Percentiles rank a stretch among this genome's conserved stretches.
phyloP scores from a whole-genome alignment of 2,329 filamentous ascomycete genomes.

The Paracorniculantispora psalliotae region DNA sequence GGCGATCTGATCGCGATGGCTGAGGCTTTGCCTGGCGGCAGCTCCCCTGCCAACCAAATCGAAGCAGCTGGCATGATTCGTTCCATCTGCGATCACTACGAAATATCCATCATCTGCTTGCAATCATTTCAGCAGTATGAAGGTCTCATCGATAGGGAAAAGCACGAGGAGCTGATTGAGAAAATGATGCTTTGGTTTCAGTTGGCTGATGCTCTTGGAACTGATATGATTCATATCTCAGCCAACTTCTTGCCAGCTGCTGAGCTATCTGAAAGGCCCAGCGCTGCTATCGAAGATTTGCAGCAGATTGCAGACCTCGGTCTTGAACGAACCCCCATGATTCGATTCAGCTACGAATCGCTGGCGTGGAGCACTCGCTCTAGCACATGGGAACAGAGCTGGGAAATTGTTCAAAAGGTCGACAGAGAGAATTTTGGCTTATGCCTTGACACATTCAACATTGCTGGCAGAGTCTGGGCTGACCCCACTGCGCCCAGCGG shows the following conservation, averaged over 20 bases:
- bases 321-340: constrained; percentile 43
- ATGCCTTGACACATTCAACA: constrained; percentile 73
- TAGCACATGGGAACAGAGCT: constrained; percentile 65
- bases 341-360: constrained; percentile 68
- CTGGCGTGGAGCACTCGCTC: constrained; percentile 65
- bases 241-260: not conserved
- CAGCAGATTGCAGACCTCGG: constrained; percentile 62
- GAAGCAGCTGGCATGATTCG: constrained; percentile 52
- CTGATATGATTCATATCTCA: not conserved
- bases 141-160: constrained; percentile 57
- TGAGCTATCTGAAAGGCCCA: not conserved
- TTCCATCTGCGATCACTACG: constrained; percentile 47
- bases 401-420: constrained; percentile 60
- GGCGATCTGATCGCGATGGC: constrained; percentile 67
- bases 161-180: constrained; percentile 57
- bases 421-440: constrained; percentile 67
- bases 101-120: constrained; percentile 57
- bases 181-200: constrained; percentile 63
- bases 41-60: constrained; percentile 25
- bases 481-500: constrained; percentile 54
- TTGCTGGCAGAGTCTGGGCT: constrained; percentile 63
- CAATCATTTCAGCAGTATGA: constrained; percentile 75
- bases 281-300: constrained; percentile 51
- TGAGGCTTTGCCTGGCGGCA: constrained; percentile 36
- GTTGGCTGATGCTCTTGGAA: constrained; percentile 51